Evolutionary conservation across 768 basidiomycete species (phyloP).

Genomic region (Leccinum imitatum): DNA sequence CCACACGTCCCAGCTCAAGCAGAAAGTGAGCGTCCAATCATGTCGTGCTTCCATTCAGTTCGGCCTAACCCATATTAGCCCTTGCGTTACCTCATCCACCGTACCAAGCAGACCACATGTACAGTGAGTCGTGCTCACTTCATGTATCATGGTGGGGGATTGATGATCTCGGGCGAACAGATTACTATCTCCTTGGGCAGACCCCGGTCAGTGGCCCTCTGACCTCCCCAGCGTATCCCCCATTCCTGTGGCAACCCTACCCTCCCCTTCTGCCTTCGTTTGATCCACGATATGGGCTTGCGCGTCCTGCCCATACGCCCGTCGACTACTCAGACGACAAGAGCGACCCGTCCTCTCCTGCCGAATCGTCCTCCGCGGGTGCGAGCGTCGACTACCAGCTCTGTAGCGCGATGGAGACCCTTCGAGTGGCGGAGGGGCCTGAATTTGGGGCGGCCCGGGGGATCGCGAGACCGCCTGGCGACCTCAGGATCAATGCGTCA

Average conservation of each 20-base stretch:
- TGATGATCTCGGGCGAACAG: constrained; percentile 16
- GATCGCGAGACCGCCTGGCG: constrained; percentile 8
- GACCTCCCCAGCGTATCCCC: constrained; percentile 15
- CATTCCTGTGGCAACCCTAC: constrained; percentile 34
- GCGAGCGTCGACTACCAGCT: constrained; percentile 13
- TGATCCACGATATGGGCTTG: constrained; percentile 16
- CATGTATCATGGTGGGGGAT: not conserved
- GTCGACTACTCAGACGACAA: constrained; percentile 26
- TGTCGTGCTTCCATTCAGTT: not conserved
- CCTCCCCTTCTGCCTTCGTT: constrained; percentile 18
- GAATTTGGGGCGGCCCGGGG: constrained; percentile 4
- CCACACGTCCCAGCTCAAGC: constrained; percentile 14
- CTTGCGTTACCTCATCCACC: constrained; percentile 9
- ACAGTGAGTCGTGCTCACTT: constrained; percentile 15
- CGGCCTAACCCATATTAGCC: constrained; percentile 16
- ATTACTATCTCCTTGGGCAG: constrained; percentile 18
- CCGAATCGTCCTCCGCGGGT: constrained; percentile 18
- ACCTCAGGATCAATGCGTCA: constrained; percentile 13
- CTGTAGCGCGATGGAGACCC: constrained; percentile 7
- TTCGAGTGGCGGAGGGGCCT: constrained; percentile 1
- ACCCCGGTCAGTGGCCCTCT: constrained; percentile 20
- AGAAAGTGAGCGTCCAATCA: constrained; percentile 17
- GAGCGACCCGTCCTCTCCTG: constrained; percentile 28
- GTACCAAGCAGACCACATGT: constrained; percentile 18
- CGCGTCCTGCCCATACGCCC: constrained; percentile 5